These are phyloP conservation scores for Nematocida ironsii DNA, from an alignment of 371 early-diverging fungal genomes.

Conservation along the genomic window DNA sequence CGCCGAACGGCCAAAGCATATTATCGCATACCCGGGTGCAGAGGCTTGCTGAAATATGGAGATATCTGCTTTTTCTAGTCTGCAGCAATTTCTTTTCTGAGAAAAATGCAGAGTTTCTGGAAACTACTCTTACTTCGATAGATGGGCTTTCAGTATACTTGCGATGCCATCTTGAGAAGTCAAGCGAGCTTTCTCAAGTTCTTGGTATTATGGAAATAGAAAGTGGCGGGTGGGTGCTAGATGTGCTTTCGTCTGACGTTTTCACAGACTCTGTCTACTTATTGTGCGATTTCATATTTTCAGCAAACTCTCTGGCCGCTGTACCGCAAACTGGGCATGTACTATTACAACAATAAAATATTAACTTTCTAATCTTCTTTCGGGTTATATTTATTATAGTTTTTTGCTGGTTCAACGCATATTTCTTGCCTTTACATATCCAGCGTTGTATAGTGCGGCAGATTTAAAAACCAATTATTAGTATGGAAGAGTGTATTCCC, in stretches of 20 bases:
- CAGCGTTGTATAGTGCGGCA: background rate
- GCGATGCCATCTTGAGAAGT: background rate
- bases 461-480: background rate
- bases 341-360: background rate
- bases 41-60: constrained; percentile 46
- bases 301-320: background rate
- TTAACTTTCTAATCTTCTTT: background rate
- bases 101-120: background rate
- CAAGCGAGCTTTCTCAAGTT: background rate
- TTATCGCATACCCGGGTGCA: background rate
- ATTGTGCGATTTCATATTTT: constrained; percentile 25
- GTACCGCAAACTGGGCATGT: background rate
- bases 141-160: constrained; percentile 31
- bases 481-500: background rate
- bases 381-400: no score
- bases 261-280: constrained; percentile 33
- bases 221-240: background rate
- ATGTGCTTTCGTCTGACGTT: background rate
- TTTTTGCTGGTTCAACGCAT: no score
- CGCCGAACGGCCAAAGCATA: background rate
- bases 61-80: constrained; percentile 10
- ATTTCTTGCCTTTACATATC: background rate
- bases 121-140: constrained; percentile 16
- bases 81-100: constrained; percentile 1
- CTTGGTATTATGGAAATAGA: constrained; percentile 3